A percentile compares a stretch with the other conserved stretches of the same genome.
These are phyloP conservation scores for Alopecurus myosuroides DNA, from an alignment of 176 grass and related monocot species.

Conservation along the genomic window DNA sequence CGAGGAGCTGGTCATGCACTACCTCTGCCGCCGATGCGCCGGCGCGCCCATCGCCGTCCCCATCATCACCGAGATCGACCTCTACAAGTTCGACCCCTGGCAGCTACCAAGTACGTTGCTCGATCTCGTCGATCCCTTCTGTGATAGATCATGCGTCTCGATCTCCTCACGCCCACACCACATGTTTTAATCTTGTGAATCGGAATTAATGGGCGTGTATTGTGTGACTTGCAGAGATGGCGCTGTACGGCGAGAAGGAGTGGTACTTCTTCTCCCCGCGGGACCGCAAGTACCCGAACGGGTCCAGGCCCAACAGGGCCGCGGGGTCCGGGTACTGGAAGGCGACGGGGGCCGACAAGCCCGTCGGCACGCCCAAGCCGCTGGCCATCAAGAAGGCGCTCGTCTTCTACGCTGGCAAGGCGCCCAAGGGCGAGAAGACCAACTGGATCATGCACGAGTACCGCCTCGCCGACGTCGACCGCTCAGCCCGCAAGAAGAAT, in stretches of 20 bases:
- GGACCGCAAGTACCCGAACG: slow-evolving; percentile 90
- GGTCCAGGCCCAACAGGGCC: slow-evolving; percentile 71
- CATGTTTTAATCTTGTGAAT: no score
- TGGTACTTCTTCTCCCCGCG: slow-evolving; percentile 96
- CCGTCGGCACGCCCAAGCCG: slow-evolving; percentile 61
- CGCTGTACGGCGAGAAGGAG: slow-evolving; percentile 85
- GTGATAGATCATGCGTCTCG: no score
- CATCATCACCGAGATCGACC: slow-evolving; percentile 91
- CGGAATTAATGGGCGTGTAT: no score
- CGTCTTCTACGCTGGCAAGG: slow-evolving; percentile 87
- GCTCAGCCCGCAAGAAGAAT: slow-evolving; percentile 70
- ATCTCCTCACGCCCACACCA: no score
- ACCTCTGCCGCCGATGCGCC: slow-evolving; percentile 88
- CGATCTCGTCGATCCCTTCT: neutral
- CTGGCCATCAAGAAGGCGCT: slow-evolving; percentile 88
- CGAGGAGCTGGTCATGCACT: slow-evolving; percentile 91
- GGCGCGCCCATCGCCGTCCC: slow-evolving; percentile 68
- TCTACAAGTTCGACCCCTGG: slow-evolving; percentile 97
- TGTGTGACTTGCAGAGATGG: slow-evolving; percentile 36
- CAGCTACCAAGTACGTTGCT: slow-evolving; percentile 56
- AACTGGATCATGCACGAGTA: slow-evolving; percentile 99
- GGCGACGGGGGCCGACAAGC: slow-evolving; percentile 84
- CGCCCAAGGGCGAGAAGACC: slow-evolving; percentile 89
- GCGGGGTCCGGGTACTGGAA: slow-evolving; percentile 92
- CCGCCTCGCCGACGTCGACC: slow-evolving; percentile 77